phyloP scores from a whole-genome alignment of 1,284 basidiomycete genomes.

The Boletellus deceptivus region DNA sequence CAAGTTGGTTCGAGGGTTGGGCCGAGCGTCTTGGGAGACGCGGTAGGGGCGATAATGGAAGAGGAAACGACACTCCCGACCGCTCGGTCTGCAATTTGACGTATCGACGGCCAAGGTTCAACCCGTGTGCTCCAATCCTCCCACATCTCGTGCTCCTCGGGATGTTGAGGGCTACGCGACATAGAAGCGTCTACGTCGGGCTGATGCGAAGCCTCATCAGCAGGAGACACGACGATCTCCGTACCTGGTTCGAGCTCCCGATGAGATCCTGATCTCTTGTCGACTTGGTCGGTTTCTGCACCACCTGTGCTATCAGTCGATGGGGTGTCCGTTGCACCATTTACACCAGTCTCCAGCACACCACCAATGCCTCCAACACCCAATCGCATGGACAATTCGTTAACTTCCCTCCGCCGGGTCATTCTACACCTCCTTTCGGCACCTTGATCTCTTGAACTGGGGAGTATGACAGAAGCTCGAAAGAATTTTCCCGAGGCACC shows the following conservation, averaged over 20 bases:
- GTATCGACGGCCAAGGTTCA: constrained; percentile 65
- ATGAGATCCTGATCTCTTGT: constrained; percentile 2
- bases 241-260: constrained; percentile 19
- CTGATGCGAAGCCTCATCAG: constrained; percentile 9
- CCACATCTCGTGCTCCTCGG: constrained; percentile 53
- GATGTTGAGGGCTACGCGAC: constrained; percentile 8
- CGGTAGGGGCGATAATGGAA: constrained; percentile 20
- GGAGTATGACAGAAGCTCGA: constrained; percentile 71
- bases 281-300: constrained; percentile 4
- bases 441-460: constrained; percentile 52
- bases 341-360: constrained; percentile 42
- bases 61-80: constrained; percentile 62
- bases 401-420: constrained; percentile 66
- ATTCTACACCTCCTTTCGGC: constrained; percentile 61
- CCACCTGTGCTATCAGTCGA: constrained; percentile 11
- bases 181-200: neutral
- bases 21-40: constrained; percentile 30
- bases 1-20: constrained; percentile 50
- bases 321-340: constrained; percentile 4
- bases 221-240: constrained; percentile 17
- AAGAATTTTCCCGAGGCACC: constrained; percentile 49
- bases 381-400: constrained; percentile 76
- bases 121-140: constrained; percentile 69
- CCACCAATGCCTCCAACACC: constrained; percentile 76
- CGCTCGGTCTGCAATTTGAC: constrained; percentile 69